A percentile compares a stretch with the other conserved stretches of the same genome.
These are phyloP conservation scores for Dichotomopilus funicola DNA, from an alignment of 2,329 filamentous ascomycete genomes.

Conservation along the genomic window DNA sequence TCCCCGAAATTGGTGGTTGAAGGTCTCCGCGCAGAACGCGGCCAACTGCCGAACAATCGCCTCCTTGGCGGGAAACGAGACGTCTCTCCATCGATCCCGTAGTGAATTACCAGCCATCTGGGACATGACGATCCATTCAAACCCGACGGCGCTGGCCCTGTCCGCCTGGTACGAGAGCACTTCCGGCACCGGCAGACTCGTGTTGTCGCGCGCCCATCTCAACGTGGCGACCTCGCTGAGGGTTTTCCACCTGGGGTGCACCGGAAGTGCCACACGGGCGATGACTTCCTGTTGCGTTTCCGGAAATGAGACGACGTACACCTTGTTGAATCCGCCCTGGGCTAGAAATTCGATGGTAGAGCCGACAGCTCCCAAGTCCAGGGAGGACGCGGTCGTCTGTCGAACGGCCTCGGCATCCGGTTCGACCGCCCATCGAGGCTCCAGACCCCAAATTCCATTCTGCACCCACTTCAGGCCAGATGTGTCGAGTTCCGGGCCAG, in stretches of 20 bases:
- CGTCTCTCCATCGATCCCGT: conserved; percentile 3
- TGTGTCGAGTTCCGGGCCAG: background rate
- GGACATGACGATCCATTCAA: conserved; percentile 12
- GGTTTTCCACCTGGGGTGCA: conserved; percentile 9
- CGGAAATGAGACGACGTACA: background rate
- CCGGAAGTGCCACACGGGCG: conserved; percentile 7
- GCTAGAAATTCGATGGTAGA: conserved; percentile 5
- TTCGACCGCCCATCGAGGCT: conserved; percentile 7
- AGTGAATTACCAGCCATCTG: conserved; percentile 7
- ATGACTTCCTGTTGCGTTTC: conserved; percentile 7
- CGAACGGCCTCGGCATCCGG: conserved; percentile 3
- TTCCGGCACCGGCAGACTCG: conserved; percentile 7
- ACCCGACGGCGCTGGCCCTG: conserved; percentile 5
- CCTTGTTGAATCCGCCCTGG: conserved; percentile 9
- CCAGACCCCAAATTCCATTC: conserved; percentile 1
- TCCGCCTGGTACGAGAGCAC: conserved; percentile 7
- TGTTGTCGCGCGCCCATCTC: conserved; percentile 9
- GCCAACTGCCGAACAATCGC: conserved; percentile 4
- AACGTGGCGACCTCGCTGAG: conserved; percentile 12
- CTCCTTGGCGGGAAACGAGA: background rate
- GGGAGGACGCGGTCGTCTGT: background rate
- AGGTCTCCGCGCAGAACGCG: conserved; percentile 3
- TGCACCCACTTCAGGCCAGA: conserved; percentile 4
- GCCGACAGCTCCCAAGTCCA: background rate
- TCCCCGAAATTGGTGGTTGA: conserved; percentile 1